Evolutionary conservation across 2,329 filamentous ascomycete genomes (phyloP).

Genomic region (Calycina herbarum): DNA sequence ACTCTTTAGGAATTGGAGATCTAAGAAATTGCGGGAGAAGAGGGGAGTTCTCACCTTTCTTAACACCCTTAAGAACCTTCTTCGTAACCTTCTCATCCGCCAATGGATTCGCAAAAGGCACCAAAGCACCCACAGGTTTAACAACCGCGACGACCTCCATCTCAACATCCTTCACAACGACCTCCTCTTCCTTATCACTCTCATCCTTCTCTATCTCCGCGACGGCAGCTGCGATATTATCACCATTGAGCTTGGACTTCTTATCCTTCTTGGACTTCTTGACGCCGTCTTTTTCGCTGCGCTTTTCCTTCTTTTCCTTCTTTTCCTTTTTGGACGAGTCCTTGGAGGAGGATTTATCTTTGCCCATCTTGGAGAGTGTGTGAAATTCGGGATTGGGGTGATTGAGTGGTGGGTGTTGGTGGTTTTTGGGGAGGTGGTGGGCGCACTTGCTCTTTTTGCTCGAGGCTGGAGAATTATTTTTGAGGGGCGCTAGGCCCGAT

Average conservation of each 20-base stretch:
- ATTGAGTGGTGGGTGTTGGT: neutral
- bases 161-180: conserved; percentile 33
- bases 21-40: conserved; percentile 3
- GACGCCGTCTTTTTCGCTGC: conserved; percentile 43
- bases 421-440: conserved; percentile 4
- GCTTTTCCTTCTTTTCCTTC: conserved; percentile 72
- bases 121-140: conserved; percentile 60
- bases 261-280: conserved; percentile 47
- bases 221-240: conserved; percentile 58
- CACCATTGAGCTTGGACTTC: conserved; percentile 43
- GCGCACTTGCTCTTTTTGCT: neutral
- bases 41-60: conserved; percentile 49
- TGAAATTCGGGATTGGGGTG: conserved; percentile 12
- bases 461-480: conserved; percentile 1
- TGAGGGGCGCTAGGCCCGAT: conserved; percentile 11
- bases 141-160: neutral
- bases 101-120: conserved; percentile 81
- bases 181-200: conserved; percentile 43
- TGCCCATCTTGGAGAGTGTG: conserved; percentile 31
- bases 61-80: conserved; percentile 65
- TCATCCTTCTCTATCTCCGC: conserved; percentile 64
- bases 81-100: conserved; percentile 74
- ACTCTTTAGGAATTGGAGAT: neutral
- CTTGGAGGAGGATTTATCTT: conserved; percentile 40
- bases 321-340: too few relatives aligned